Evolutionary conservation across 1,284 basidiomycete genomes (phyloP).

Genomic region (Sanguinoderma infundibulare): DNA sequence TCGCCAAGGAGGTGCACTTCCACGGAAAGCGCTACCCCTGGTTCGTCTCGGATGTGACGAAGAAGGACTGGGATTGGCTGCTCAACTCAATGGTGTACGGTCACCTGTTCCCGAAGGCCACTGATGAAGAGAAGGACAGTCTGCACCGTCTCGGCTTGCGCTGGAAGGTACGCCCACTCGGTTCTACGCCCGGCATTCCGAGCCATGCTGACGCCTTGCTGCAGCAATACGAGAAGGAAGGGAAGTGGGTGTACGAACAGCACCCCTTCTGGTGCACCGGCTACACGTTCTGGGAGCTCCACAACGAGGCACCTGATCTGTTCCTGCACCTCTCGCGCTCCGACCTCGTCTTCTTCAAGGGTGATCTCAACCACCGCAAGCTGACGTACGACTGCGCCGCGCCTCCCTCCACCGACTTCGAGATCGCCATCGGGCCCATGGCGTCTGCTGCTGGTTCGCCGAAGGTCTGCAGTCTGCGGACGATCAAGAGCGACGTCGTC

Average conservation of each 20-base stretch:
- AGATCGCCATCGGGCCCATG: conserved; percentile 92
- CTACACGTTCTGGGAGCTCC: conserved; percentile 95
- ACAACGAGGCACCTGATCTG: conserved; percentile 89
- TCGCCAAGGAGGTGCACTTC: conserved; percentile 88
- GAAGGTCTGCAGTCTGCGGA: conserved; percentile 83
- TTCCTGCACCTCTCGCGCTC: conserved; percentile 92
- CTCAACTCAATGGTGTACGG: conserved; percentile 88
- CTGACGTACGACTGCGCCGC: conserved; percentile 94
- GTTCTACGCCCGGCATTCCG: neutral
- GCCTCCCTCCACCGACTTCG: conserved; percentile 90
- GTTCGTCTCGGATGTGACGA: conserved; percentile 98
- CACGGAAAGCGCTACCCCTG: conserved; percentile 91
- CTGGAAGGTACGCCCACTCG: conserved; percentile 74
- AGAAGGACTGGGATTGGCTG: conserved; percentile 96
- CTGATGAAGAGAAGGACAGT: conserved; percentile 83
- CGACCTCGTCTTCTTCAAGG: conserved; percentile 96
- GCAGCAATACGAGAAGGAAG: conserved; percentile 90
- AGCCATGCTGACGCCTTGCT: neutral
- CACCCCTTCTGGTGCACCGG: conserved; percentile 97
- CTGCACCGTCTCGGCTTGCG: conserved; percentile 82
- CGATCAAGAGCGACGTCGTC: conserved; percentile 88
- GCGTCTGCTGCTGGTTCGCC: conserved; percentile 90
- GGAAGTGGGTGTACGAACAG: conserved; percentile 95
- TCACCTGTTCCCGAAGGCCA: conserved; percentile 83
- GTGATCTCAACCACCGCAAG: conserved; percentile 76